A percentile compares a stretch with the other conserved stretches of the same genome.
These are phyloP conservation scores for Physcomitrium patens DNA, from an alignment of 225 moss, liverwort and hornwort genomes.

Conservation along the genomic window DNA sequence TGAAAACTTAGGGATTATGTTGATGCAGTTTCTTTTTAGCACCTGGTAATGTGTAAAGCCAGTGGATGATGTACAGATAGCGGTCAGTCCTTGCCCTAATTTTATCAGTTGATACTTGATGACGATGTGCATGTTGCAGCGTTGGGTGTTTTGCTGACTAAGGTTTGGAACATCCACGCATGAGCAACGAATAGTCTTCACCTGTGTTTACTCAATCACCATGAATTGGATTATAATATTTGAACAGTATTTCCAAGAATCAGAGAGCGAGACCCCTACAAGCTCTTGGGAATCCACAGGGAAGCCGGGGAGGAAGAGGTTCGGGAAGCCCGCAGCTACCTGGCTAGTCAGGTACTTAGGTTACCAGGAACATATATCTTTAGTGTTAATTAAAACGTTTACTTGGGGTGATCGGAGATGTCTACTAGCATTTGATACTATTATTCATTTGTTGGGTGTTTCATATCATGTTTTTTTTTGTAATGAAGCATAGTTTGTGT, in stretches of 20 bases:
- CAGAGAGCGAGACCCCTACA: conserved; percentile 60
- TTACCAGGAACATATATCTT: background rate
- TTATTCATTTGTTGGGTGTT: background rate
- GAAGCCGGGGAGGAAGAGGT: conserved; percentile 75
- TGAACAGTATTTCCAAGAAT: conserved; percentile 61
- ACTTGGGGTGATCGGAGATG: background rate
- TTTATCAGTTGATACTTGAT: background rate
- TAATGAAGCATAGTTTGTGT: background rate
- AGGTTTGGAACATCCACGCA: background rate
- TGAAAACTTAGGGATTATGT: background rate
- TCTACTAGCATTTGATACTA: background rate
- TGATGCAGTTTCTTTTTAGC: too few relatives aligned
- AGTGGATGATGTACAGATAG: background rate
- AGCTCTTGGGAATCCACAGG: conserved; percentile 60
- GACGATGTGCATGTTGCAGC: background rate
- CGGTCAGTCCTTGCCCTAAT: background rate
- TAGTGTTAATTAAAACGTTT: background rate
- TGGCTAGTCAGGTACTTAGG: conserved; percentile 31
- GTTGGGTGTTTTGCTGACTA: background rate
- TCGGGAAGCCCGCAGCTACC: conserved; percentile 61
- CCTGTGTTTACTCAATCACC: background rate
- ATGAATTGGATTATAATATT: conserved; percentile 10
- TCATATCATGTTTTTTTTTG: background rate
- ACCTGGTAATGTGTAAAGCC: background rate
- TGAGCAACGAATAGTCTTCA: background rate